Base-by-base conservation (phyloP, 345 rosid species). In the Salix viminalis region DNA sequence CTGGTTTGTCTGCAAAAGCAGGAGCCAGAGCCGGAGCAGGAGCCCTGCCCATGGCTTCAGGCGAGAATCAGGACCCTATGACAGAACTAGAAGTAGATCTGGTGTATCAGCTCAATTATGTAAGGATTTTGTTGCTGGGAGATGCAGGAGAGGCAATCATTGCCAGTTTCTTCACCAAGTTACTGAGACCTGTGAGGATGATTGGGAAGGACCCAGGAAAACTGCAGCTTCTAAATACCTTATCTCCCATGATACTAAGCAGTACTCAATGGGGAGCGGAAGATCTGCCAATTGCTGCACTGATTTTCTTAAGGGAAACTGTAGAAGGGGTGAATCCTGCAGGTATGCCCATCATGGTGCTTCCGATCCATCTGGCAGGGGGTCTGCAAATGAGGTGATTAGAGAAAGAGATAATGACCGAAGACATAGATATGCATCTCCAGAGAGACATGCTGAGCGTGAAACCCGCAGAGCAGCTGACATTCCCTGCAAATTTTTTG, bases 401-500 rank as follows among this genome's bases (percentile, higher is more conserved):
- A 83, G 83, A 61, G 94, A 79, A 70, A 87, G 86, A 79, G 91
- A 83, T 52, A 81, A 67, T 21, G 86, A 84, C 18, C 81, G 85
- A 78, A 81, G 90, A 81, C 86, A 82, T 24, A 81, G 86, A 80
- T 82, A 80, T 74, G 72, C 61, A 54, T 82, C 86, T 74, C 74
- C 52, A 54, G 92, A 84, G 70, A 81, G 81, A 74, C 81, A 58
- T 71, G 75, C 77, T 81, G 92, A 85, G 68, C 88, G 82, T 70
- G 89, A 78, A 79, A 68, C 81, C 73, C 85, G 82, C n/a, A 81
- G 86, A 83, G 83, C 85, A 65, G 74, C 72, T 2, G 87, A 84
- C 65, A 76, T 89, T 74, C 92, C 93, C 23, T 94, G 98, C 90
- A 94, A 85, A 82, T 92, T 83, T 82, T 92, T 88, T 78, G 92